Base-by-base conservation (phyloP, 257 asterid species). In the Dorcoceras hygrometricum region DNA sequence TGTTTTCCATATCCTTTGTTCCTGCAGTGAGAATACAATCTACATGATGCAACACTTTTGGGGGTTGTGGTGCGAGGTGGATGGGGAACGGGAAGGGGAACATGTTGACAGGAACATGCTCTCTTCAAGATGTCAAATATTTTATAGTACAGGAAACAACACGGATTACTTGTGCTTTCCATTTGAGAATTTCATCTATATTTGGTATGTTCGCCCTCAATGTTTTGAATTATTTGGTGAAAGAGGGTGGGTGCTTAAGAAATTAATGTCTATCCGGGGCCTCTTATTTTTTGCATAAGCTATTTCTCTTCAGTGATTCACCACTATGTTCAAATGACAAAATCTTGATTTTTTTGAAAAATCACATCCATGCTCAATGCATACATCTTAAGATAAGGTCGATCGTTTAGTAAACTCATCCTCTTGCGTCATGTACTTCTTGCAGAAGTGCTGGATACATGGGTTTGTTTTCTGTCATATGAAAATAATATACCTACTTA, bases 251-350 rank as follows among this genome's bases (percentile, higher is more conserved):
- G 48, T 62, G 55, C 54, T 23, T 59, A 66, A 59, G 63, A 25
- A n/a, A 36, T 66, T 34, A 20, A 28, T 3, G 57, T 10, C 62
- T 51, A 56, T 55, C 50, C 59, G 58, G 24, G 64, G 48, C 19
- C 43, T 58, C 65, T 59, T 51, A 24, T 31, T 62, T n/a, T 9
- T 70, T 75, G 55, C 55, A 50, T 28, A 59, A 62, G 63, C 67
- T 65, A 27, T 66, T 57, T 32, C n/a, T n/a, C 29, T 36, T 56
- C 58, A 19, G 53, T 68, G 39, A 28, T 57, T 34, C 54, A 27
- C 4, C 50, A 18, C 23, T 57, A 6, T 12, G 20, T 23, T 63
- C 70, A 32, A 22, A 14, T 50, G 27, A 25, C 20, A 20, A 23
- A 32, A 48, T 31, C 27, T 22, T n/a, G 59, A 24, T 53, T 34